Percentiles rank a stretch among this genome's conserved stretches.
Conservation (phyloP, 2,329 filamentous ascomycete species). For the Fusarium tricinctum region DNA sequence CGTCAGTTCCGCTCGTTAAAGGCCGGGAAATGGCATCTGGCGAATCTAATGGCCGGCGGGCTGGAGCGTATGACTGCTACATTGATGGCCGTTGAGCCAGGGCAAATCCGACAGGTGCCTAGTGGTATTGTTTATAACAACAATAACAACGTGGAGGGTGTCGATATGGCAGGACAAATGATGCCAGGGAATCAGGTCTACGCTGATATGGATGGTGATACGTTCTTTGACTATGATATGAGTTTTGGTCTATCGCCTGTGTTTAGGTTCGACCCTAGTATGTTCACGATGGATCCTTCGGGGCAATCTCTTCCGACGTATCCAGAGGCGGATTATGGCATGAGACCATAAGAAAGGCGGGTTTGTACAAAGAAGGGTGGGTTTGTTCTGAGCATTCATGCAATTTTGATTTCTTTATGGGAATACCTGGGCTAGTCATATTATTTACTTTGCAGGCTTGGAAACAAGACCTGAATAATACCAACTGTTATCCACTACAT, state of each 20-base stretch:
- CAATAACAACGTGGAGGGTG: constrained; percentile 33
- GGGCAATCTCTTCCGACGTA: constrained; percentile 45
- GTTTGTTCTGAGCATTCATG: constrained; percentile 2
- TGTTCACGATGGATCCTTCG: constrained; percentile 47
- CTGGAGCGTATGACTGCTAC: constrained; percentile 58
- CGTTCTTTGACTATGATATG: constrained; percentile 51
- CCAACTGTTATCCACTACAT: constrained; percentile 1
- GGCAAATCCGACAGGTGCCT: constrained; percentile 25
- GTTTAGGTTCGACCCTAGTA: constrained; percentile 48
- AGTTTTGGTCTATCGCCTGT: constrained; percentile 50
- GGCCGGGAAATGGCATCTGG: constrained; percentile 62
- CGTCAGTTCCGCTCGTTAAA: constrained; percentile 57
- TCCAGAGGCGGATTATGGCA: constrained; percentile 44
- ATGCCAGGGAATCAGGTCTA: constrained; percentile 40
- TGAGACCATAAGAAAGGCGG: constrained; percentile 31
- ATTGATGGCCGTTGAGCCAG: constrained; percentile 21
- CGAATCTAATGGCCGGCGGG: constrained; percentile 63
- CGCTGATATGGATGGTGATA: constrained; percentile 46
- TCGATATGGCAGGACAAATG: constrained; percentile 40
- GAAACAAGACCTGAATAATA: not conserved
- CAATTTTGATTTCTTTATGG: not conserved
- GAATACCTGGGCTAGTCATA: constrained; percentile 17
- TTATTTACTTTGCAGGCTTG: not conserved
- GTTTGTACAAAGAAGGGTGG: not conserved
- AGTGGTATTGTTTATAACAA: constrained; percentile 20